Base-by-base conservation (phyloP, 768 basidiomycete genomes). In the Boletales sp. region DNA sequence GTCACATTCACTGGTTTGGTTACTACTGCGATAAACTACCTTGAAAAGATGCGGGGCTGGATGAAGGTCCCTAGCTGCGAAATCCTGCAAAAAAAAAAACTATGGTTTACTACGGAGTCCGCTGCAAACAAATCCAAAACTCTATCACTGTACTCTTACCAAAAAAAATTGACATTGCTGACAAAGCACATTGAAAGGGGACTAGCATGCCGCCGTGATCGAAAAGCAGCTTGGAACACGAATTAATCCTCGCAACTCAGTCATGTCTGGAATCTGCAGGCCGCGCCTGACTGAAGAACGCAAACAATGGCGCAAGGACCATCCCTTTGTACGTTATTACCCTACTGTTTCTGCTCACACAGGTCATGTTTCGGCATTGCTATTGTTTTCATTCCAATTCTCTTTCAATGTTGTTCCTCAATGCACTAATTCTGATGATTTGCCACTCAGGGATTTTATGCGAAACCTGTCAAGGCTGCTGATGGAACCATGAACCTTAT, bases 231-330 rank as follows among this genome's bases (percentile, higher is more conserved):
- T 28, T 28, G 25, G 25, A 28, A 15, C 32, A 30, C 34, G 19
- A 48, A 15, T 8, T 37, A 33, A 48, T 42, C 37, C 36, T 37
- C 17, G 34, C 36, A 41, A 49, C 49, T 14, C 49, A 63, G 25
- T 28, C 41, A 91, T 93, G 91, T 86, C 91, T 46, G 93, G 92
- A 53, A 95, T 97, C 56, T 94, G 93, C 69, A 83, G 93, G 69
- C 84, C 88, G 33, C 86, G 96, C 62, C 78, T 99, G 14, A 82
- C 93, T 28, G 96, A 98, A 71, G 96, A 99, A 71, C 84, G 96
- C 63, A 99, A 99, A 73, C 91, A 94, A 63, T 99, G 96, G 96
- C 74, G 96, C 51, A 98, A 94, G 70, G 96, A 98, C 59, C 96
- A 99, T 70, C 96, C 96, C 30, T 97, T 95, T 61, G 96, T 97